Base-by-base conservation (phyloP, 495 filamentous ascomycete genomes). In the Penicillium robsamsonii region DNA sequence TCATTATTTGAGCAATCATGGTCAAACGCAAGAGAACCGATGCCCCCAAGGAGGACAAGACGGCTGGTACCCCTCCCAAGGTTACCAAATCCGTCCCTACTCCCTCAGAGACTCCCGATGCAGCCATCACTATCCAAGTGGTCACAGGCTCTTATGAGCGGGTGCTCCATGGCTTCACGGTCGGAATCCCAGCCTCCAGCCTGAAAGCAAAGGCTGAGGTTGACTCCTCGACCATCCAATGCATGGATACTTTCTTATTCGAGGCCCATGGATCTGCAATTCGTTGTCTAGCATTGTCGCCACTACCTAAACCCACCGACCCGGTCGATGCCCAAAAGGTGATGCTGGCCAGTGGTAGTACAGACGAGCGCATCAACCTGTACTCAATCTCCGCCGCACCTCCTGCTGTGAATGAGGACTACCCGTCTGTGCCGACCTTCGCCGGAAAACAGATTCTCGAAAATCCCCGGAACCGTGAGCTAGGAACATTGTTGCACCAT, bases 231-330 rank as follows among this genome's bases (percentile, higher is more conserved):
- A 54, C 75, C 11, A 79, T 87, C 61, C 73, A 86, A 64, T 97
- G 97, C 68, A 80, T 89, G 56, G 94, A 99, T 72, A 92, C 88
- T 7, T 99, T 99, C 75, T 83, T 99, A 52, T 96, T 99, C 80
- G 87, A 90, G 70, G 91, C 95, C 24, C 94, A 99, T 75, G 79
- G 83, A 46, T 92, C 92, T 25, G 83, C 95, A 30, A 92, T 99
- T 70, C 87, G 91, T 63, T 93, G 90, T 65, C 80, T 99, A 25
- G 90, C 92, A 15, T 71, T 98, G 59, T 96, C 92, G 0, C 90
- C 92, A 1, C 79, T 87, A 4, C 85, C 90, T 15, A 81, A 80
- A 11, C 60, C 70, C 55, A 69, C 64, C 49, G 74, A 75, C 58
- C 67, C 72, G 41, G 75, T 80, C 4, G 73, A 80, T 37, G 76